Percentiles rank a stretch among this genome's conserved stretches.
Evolutionary conservation across 2,329 filamentous ascomycete genomes (phyloP).

Genomic region (Hypoxylon sp.): DNA sequence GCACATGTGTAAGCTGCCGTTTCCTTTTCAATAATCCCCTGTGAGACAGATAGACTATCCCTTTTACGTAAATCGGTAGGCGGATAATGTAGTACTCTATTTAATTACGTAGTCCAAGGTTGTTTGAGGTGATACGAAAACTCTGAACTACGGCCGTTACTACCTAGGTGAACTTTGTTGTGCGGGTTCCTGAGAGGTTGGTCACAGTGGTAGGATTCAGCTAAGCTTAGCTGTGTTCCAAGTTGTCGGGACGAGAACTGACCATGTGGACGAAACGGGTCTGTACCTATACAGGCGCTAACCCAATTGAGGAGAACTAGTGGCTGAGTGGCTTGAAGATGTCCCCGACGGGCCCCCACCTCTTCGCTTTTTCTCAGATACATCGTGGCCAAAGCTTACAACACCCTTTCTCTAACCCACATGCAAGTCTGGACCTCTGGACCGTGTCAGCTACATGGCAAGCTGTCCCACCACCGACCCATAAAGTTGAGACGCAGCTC

Average conservation of each 20-base stretch:
- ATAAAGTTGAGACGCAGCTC: not conserved
- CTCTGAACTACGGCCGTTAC: slow-evolving; percentile 32
- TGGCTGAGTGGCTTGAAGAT: slow-evolving; percentile 18
- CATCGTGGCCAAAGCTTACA: slow-evolving; percentile 25
- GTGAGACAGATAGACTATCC: slow-evolving; percentile 10
- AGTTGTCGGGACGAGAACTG: slow-evolving; percentile 34
- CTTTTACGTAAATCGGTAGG: slow-evolving; percentile 10
- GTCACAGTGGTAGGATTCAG: slow-evolving; percentile 17
- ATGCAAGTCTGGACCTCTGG: not conserved
- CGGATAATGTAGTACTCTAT: slow-evolving; percentile 21
- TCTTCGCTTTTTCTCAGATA: not conserved
- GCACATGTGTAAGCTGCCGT: slow-evolving; percentile 13
- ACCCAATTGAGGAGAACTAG: slow-evolving; percentile 27
- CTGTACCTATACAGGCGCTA: slow-evolving; percentile 29
- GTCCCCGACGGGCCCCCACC: slow-evolving; percentile 15
- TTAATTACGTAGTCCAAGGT: not conserved
- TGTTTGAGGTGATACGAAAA: slow-evolving; percentile 36
- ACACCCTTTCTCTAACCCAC: too few species aligned
- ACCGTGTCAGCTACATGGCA: not conserved
- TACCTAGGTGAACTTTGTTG: slow-evolving; percentile 7
- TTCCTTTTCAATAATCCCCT: slow-evolving; percentile 15
- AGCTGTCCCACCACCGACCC: not conserved
- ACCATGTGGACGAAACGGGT: slow-evolving; percentile 34
- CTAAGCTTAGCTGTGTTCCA: slow-evolving; percentile 38
- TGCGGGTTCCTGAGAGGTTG: slow-evolving; percentile 9